Evolutionary conservation across 345 rosid species (phyloP), one percentile per base, ranked within the genome.

Genomic region (Eucalyptus lansdowneana): DNA sequence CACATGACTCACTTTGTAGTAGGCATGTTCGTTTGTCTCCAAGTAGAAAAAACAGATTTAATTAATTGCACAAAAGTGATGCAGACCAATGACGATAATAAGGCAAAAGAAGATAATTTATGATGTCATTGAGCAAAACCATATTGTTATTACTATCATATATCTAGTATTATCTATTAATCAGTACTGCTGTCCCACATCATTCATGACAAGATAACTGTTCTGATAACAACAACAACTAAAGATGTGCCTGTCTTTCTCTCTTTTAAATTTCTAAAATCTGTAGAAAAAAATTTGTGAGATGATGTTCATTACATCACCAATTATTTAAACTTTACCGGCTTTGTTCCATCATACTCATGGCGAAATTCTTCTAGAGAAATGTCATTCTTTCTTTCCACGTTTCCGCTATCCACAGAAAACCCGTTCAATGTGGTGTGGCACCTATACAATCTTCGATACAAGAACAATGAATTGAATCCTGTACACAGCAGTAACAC

Each of bases 391-490:
- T 88, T 93, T 92, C 96, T 95, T 93, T 95, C 97, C 69, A 97
- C 97, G 92, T 93, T 96, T 86, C 96, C 96, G 50, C 89, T 80
- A 90, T 96, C 99, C 86, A 96, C 95, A 83, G 94, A 89, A 91
- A 96, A 97, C 47, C 93, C 94, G 50, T 88, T 92, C 92, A 97
- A 92, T 89, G 96, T 88, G 40, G 99, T 91, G 91, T 95, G 92
- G 92, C 99, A 96, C 92, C 99, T 94, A 67, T 97, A 97, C 86
- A 95, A 92, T 92, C 99, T 95, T 92, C 94, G 94, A 92, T 96
- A 97, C 93, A 96, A 93, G 96, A 94, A 96, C 45, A 94, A 81
- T 31, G 99, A 97, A 92, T 87, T 87, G 94, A 97, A 96, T 88
- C 99, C 99, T 97, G 94, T 92, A 93, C 45, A 50, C 40, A 50